Conservation (phyloP, 2,329 filamentous ascomycete species). For the Hysterium pulicare region DNA sequence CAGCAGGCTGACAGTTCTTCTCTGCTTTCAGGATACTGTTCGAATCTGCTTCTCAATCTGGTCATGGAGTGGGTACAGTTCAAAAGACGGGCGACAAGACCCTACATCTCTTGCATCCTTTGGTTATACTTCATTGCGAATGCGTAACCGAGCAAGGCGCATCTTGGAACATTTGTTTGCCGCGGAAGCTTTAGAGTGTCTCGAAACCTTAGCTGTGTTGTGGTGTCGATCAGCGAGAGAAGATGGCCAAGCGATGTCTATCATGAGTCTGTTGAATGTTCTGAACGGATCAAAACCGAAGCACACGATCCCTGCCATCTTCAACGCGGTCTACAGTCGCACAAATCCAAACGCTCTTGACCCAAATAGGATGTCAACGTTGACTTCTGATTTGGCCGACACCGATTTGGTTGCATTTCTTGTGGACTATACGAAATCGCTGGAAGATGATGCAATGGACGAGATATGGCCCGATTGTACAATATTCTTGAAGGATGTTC, state of each 20-base stretch:
- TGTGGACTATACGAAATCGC: conserved; percentile 81
- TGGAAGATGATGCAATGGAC: conserved; percentile 96
- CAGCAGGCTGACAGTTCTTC: conserved; percentile 82
- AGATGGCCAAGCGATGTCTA: conserved; percentile 56
- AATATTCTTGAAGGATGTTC: conserved; percentile 80
- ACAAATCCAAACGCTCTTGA: conserved; percentile 82
- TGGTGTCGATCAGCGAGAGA: conserved; percentile 61
- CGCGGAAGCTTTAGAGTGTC: conserved; percentile 85
- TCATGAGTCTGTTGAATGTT: conserved; percentile 85
- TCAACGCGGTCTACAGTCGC: conserved; percentile 93
- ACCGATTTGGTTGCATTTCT: conserved; percentile 83
- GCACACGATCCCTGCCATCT: conserved; percentile 87
- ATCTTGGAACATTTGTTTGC: conserved; percentile 90
- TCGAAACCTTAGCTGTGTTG: conserved; percentile 84
- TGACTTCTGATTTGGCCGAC: conserved; percentile 81
- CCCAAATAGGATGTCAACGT: conserved; percentile 74
- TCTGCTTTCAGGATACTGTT: conserved; percentile 96
- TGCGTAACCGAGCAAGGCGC: conserved; percentile 83
- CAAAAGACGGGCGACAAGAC: conserved; percentile 59
- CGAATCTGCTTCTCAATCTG: conserved; percentile 90
- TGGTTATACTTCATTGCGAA: conserved; percentile 81
- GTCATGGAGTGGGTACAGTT: conserved; percentile 77
- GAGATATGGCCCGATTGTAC: conserved; percentile 97
- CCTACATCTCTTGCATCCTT: conserved; percentile 73
- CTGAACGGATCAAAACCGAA: conserved; percentile 88